Evolutionary conservation across 495 filamentous ascomycete species (phyloP), one percentile per base, ranked within the genome.

Genomic region (Umbilicaria muhlenbergii): DNA sequence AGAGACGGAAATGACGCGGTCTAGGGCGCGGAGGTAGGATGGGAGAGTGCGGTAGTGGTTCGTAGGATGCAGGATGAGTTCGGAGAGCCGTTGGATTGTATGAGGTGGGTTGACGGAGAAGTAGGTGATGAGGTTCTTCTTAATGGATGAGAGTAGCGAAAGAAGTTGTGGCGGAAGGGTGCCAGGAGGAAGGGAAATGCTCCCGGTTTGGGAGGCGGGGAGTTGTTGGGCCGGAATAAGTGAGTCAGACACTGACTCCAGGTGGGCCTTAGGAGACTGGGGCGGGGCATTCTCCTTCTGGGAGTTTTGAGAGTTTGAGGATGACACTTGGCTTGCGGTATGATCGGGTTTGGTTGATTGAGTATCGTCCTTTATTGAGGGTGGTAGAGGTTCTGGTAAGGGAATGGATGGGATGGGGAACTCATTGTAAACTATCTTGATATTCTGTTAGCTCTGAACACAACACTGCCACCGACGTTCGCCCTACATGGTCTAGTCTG

Each of bases 1-100:
- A n/a, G 86, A 89, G 46, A 96, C 92, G 34, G 82, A 86, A 32
- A 95, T 77, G 13, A 94, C 84, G 41, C 92, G 81, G 55, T 95
- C 86, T 11, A 96, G 70, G 6, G 91, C 92, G 46, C 86, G 80
- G 44, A 98, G 77, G 57, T 87, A 98, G 17, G 85, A 74, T 5
- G 81, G 74, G 4, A 95, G 69, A 28, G 76, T 80, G 28, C 69
- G 69, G 62, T 98, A 95, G 59, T 94, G 85, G 35, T 70, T 65
- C 34, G 64, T 80, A 6, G 91, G 91, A 14, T 59, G 58, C 11
- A 91, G 69, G 34, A 95, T 68, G n/a, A 98, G 81, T 68, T 98
- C 91, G 15, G 91, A 75, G 31, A 98, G 72, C 36, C 91, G 82
- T 62, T 98, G 91, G 41, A 94, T 70, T 0, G 91, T 96, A 56